Evolutionary conservation across 2,329 filamentous ascomycete species (phyloP), one percentile per base, ranked within the genome.

Genomic region (Alternaria incomplexa): DNA sequence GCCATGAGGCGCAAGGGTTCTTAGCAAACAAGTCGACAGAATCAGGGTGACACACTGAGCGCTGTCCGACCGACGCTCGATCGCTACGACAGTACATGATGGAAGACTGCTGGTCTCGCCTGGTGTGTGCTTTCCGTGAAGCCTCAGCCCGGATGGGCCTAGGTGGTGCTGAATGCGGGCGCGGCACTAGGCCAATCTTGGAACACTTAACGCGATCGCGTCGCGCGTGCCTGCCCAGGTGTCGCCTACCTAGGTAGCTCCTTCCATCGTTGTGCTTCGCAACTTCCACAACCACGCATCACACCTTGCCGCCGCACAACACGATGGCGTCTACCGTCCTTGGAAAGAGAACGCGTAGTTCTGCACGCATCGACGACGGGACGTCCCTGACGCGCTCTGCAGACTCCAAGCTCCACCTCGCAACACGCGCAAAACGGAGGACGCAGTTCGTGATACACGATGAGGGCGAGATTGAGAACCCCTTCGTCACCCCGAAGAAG

Each of bases 381-480:
- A 68, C 71, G 69, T 68, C 68, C 63, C 67, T 74, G 65, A 70
- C 71, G 64, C 68, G 67, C 43, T 47, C 60, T 63, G 55, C 67
- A 76, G 76, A 77, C 55, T 64, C 62, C 61, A 60, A 60, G 52
- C 66, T 65, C 26, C 52, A 63, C 56, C 66, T 66, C 62, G 63
- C 71, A 50, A 82, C 81, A 43, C 78, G 81, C 53, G 68, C 81
- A 66, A 83, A 83, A 67, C 76, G 81, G 62, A 76, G 78, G 77
- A 75, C 82, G 48, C 81, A 79, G 68, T 81, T 81, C 74, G 83
- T 81, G 6, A 79, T 81, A 45, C 70, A 81, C 26, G 84, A 87
- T 72, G 89, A 90, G 69, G 87, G 91, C 69, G 91, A 93, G 79
- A 91, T 93, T 68, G 83, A 86, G 65, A 89, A 91, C 60, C 87